Conservation (phyloP, 163 green algal genomes). For the Dunaliella salina region DNA sequence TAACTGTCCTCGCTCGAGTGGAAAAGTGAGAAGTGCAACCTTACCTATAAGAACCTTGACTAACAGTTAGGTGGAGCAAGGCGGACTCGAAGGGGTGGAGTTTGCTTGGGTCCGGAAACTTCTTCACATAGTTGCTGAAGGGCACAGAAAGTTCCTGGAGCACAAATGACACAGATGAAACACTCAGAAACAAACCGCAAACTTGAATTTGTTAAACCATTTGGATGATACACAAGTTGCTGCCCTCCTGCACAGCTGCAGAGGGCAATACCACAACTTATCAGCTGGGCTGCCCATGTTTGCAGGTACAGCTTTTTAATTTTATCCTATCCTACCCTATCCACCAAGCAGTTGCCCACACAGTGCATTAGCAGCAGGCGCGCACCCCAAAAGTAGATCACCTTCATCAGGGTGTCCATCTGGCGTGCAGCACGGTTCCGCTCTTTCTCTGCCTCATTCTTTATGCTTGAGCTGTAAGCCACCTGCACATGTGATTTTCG, state of each 20-base stretch:
- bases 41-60: slow-evolving; percentile 52
- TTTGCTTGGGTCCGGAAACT: slow-evolving; percentile 58
- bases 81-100: slow-evolving; percentile 91
- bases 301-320: no score
- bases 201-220: no score
- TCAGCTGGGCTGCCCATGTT: no score
- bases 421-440: slow-evolving; percentile 64
- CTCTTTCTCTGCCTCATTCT: slow-evolving; percentile 64
- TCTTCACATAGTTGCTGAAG: slow-evolving; percentile 44
- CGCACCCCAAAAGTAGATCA: not conserved
- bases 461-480: slow-evolving; percentile 32
- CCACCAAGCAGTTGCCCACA: no score
- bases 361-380: no score
- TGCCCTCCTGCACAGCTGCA: no score
- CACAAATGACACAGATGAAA: not conserved
- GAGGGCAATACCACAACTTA: no score
- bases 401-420: slow-evolving; percentile 83
- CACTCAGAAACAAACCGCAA: no score
- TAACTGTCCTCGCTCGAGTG: no score
- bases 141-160: slow-evolving; percentile 66
- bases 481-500: slow-evolving; percentile 1
- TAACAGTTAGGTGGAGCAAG: slow-evolving; percentile 89
- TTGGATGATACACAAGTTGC: no score
- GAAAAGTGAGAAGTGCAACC: no score
- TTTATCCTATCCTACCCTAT: no score